Percentiles rank a stretch among this genome's conserved stretches.
These are phyloP conservation scores for Botryosphaeria agaves DNA, from an alignment of 2,329 filamentous ascomycete species.

Conservation along the genomic window DNA sequence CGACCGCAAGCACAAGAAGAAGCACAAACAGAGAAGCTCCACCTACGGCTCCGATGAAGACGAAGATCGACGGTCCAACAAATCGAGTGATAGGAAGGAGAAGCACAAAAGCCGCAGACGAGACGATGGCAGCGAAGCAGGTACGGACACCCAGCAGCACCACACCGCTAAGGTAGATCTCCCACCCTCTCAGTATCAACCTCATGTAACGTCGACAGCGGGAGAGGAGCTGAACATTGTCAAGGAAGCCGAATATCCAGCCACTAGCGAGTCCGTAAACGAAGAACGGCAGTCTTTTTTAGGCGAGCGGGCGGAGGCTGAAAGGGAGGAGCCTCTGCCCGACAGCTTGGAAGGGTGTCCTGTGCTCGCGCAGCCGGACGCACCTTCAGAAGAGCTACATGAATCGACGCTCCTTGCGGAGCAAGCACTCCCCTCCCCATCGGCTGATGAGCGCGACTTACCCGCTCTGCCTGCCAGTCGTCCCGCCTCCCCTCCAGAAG, in stretches of 20 bases:
- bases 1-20: conserved; percentile 23
- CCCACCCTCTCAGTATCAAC: conserved; percentile 4
- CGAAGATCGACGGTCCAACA: conserved; percentile 16
- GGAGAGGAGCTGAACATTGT: conserved; percentile 1
- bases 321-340: too few species aligned
- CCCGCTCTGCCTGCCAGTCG: conserved; percentile 24
- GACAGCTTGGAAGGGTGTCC: too few species aligned
- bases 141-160: conserved; percentile 14
- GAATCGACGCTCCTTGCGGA: too few species aligned
- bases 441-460: conserved; percentile 34
- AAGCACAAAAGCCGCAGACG: conserved; percentile 20
- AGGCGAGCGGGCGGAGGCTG: conserved; percentile 45
- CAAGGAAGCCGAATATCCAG: neutral
- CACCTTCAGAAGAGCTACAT: too few species aligned
- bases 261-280: conserved; percentile 15
- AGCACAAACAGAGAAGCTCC: conserved; percentile 25
- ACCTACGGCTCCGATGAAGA: conserved; percentile 19
- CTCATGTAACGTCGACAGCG: neutral
- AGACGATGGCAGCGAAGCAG: conserved; percentile 15
- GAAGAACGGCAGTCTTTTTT: conserved; percentile 40
- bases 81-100: conserved; percentile 17
- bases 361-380: too few species aligned
- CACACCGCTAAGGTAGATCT: conserved; percentile 17
- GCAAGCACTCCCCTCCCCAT: too few species aligned
- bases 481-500: conserved; percentile 15